Percentiles rank a stretch among this genome's conserved stretches.
Conservation (phyloP, 192 early-diverging fungal species). For the Neocallimastix lanati region DNA sequence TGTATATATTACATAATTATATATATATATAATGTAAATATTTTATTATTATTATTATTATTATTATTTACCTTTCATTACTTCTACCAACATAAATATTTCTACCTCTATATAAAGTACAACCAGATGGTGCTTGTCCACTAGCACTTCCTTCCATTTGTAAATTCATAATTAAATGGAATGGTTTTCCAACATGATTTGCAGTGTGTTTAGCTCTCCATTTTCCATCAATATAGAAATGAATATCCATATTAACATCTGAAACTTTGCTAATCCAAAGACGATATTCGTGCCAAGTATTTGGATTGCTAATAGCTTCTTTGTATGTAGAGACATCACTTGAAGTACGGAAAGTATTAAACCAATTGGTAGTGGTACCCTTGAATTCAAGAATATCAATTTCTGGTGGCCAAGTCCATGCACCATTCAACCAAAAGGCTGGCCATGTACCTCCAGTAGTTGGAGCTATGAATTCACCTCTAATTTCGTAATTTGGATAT, state of each 20-base stretch:
- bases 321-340: neutral
- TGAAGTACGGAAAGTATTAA: neutral
- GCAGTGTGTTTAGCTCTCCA: neutral
- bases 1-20: too few species aligned
- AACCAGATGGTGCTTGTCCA: neutral
- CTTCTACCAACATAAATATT: neutral
- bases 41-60: too few species aligned
- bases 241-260: neutral
- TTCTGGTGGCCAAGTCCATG: neutral
- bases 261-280: neutral
- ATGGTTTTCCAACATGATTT: neutral
- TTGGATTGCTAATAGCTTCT: neutral
- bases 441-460: neutral
- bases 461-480: neutral
- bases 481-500: neutral
- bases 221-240: neutral
- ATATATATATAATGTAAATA: too few species aligned
- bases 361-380: neutral
- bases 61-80: neutral
- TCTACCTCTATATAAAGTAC: neutral
- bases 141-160: neutral
- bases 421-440: neutral
- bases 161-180: too few species aligned
- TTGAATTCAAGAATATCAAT: neutral
- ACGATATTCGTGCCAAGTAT: neutral